phyloP scores from a whole-genome alignment of 768 basidiomycete genomes.

The Lyophyllum shimeji region DNA sequence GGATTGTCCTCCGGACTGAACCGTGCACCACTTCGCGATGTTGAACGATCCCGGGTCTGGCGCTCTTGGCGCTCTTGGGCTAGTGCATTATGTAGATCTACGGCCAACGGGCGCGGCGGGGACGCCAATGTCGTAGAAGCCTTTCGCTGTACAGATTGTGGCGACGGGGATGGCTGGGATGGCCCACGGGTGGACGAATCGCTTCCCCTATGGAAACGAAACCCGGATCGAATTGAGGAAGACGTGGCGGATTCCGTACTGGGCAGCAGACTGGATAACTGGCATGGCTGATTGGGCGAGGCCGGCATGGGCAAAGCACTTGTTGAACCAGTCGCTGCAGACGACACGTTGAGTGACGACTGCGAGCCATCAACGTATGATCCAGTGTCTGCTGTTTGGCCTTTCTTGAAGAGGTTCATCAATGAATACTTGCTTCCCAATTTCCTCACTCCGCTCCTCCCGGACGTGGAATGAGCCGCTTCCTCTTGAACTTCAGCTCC shows the following conservation, averaged over 20 bases:
- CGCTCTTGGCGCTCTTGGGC: constrained; percentile 30
- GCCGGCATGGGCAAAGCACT: constrained; percentile 25
- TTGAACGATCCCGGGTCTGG: constrained; percentile 32
- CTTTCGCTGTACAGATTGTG: constrained; percentile 19
- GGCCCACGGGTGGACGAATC: constrained; percentile 30
- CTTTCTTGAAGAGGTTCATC: constrained; percentile 72
- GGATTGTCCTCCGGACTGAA: constrained; percentile 18
- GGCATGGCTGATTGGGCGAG: constrained; percentile 19
- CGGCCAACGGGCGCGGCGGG: constrained; percentile 36
- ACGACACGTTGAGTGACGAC: constrained; percentile 13
- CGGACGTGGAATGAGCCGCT: constrained; percentile 24
- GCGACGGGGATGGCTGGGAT: constrained; percentile 11
- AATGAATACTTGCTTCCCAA: constrained; percentile 73
- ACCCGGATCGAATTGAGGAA: constrained; percentile 16
- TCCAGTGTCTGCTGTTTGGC: constrained; percentile 32
- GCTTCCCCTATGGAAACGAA: constrained; percentile 31
- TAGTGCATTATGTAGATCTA: constrained; percentile 48
- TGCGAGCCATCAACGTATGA: constrained; percentile 19
- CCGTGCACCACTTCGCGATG: constrained; percentile 21
- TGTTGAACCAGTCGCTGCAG: constrained; percentile 19
- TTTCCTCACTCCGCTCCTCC: constrained; percentile 39
- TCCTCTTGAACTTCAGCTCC: constrained; percentile 49
- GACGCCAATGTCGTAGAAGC: constrained; percentile 26
- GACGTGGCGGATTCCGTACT: constrained; percentile 18
- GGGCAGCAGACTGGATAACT: constrained; percentile 19